Base-by-base conservation (phyloP, 805 yeast species). In the Yarrowia osloensis region DNA sequence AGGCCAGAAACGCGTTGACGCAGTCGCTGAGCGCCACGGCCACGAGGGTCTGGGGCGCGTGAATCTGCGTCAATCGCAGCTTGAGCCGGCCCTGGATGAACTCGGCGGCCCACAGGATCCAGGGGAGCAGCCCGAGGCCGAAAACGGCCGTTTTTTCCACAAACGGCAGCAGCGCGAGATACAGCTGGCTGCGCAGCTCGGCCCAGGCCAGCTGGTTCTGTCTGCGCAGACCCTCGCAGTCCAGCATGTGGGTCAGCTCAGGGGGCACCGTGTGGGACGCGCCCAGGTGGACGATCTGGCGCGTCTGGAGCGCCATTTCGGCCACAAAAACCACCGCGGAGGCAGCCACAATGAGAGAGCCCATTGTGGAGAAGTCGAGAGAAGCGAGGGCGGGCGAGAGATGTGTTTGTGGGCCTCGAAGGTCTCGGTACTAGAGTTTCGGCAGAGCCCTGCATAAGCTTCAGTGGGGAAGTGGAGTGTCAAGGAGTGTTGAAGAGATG, bases 401-500 rank as follows among this genome's bases (percentile, higher is more conserved):
- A 9, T 44, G 28, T 42, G 46, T 39, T 9, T 26, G 52, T 28
- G 19, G 22, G 5, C n/a, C n/a, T n/a, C n/a, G n/a, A n/a, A n/a
- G n/a, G n/a, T 17, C 52, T 46, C 54, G 33, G 54, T 49, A 24
- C 28, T 54, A 22, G 33, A 54, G 44, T 54, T 54, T 54, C 61
- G 57, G 57, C 54, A 49, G 54, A 13, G 29, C 44, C 46, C 42
- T 54, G 61, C 61, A 54, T 54, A 35, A 54, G 61, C 31, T 54
- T 35, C 31, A 35, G 61, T 54, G 61, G 61, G 61, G 61, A 24
- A 54, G 59, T 7, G 28, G 4, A 19, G 17, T 19, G 17, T 15
- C 8, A 35, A 19, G 2, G 42, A 24, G 59, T 31, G 57, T 29
- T 40, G 57, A 21, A 8, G 6, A 19, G 17, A 28, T 12, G 17